Evolutionary conservation across 805 yeast genomes (phyloP).

Genomic region (Torulaspora delbrueckii): DNA sequence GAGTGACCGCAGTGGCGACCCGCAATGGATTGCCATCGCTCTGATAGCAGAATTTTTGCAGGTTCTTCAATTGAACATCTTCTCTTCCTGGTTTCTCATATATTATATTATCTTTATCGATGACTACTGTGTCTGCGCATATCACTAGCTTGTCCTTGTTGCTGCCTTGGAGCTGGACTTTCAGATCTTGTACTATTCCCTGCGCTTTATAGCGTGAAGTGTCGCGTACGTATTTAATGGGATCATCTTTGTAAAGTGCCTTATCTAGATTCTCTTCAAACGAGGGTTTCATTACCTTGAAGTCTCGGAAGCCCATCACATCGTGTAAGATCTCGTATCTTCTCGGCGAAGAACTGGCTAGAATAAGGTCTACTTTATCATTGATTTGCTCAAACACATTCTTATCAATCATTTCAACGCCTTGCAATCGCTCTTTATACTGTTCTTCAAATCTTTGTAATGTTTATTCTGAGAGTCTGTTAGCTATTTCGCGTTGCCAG

Average conservation of each 20-base stretch:
- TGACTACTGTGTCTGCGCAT: conserved; percentile 79
- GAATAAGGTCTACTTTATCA: conserved; percentile 39
- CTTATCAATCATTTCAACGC: not conserved
- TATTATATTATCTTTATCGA: conserved; percentile 50
- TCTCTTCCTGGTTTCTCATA: conserved; percentile 75
- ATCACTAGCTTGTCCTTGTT: conserved; percentile 35
- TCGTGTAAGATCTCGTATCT: conserved; percentile 65
- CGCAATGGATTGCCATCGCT: conserved; percentile 44
- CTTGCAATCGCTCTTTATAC: not conserved
- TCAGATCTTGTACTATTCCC: conserved; percentile 50
- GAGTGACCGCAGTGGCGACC: conserved; percentile 52
- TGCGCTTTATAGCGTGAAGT: conserved; percentile 68
- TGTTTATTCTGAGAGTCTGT: not conserved
- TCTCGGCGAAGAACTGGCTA: conserved; percentile 85
- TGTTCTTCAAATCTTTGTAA: not conserved
- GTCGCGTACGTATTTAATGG: conserved; percentile 51
- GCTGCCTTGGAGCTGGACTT: conserved; percentile 11
- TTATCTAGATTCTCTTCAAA: conserved; percentile 77
- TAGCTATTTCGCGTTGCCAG: not conserved
- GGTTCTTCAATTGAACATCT: conserved; percentile 46
- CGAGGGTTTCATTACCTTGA: conserved; percentile 52
- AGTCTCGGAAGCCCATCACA: conserved; percentile 44
- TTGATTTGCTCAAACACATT: conserved; percentile 7
- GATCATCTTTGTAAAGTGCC: conserved; percentile 20
- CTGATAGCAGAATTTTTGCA: conserved; percentile 41